Evolutionary conservation across 441 rosid genomes (phyloP).

Genomic region (Eutrema salsugineum): DNA sequence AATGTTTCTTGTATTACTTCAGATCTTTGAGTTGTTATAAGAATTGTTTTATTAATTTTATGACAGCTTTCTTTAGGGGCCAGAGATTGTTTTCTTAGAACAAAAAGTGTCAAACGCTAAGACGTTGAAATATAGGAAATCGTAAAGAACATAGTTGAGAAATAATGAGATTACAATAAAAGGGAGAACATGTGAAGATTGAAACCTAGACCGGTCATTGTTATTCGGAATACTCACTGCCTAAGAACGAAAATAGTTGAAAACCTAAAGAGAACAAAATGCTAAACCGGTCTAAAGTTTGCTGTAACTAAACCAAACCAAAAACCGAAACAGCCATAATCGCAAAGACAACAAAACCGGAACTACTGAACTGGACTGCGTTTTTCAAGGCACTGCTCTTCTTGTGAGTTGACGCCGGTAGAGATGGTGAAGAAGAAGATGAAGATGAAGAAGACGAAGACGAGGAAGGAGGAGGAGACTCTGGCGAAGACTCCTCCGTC

Average conservation of each 20-base stretch:
- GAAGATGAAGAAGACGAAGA: neutral
- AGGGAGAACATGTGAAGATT: neutral
- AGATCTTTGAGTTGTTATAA: neutral
- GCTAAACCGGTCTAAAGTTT: neutral
- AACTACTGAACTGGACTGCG: neutral
- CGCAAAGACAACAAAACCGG: conserved; percentile 6
- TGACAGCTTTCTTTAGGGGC: neutral
- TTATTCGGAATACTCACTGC: neutral
- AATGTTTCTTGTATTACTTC: neutral
- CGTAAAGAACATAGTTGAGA: neutral
- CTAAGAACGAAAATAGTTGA: neutral
- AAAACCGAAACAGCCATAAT: conserved; percentile 16
- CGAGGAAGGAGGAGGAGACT: neutral
- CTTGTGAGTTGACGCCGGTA: conserved; percentile 14
- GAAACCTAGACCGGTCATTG: neutral
- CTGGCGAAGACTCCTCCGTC: conserved; percentile 13
- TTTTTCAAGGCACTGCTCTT: conserved; percentile 24
- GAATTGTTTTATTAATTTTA: neutral
- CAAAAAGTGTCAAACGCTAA: neutral
- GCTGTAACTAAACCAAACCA: conserved; percentile 12
- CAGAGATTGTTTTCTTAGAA: neutral
- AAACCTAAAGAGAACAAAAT: neutral
- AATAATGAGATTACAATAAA: neutral
- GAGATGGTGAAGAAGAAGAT: neutral
- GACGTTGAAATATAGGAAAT: neutral